These are phyloP conservation scores for Raphanus sativus DNA, from an alignment of 345 rosid species.

Conservation along the genomic window DNA sequence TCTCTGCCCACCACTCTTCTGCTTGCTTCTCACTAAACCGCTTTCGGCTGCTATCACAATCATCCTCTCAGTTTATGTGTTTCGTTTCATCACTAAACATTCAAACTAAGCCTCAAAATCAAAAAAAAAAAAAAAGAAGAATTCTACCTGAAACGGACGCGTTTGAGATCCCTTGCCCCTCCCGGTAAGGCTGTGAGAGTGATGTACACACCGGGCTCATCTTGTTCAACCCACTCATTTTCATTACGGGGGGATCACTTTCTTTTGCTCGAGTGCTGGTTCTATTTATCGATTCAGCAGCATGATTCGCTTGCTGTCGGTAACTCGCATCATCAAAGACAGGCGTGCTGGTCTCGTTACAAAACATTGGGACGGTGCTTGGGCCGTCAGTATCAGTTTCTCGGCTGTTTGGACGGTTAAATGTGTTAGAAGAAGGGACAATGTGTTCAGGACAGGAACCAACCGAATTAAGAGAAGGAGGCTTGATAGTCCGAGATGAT, in stretches of 20 bases:
- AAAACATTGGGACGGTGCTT: constrained; percentile 46
- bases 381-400: constrained; percentile 53
- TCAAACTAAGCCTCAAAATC: neutral
- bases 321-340: neutral
- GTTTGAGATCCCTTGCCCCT: constrained; percentile 90
- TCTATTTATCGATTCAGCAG: neutral
- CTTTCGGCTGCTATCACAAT: constrained; percentile 68
- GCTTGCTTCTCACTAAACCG: constrained; percentile 96
- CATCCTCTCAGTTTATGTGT: neutral
- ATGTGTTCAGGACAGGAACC: constrained; percentile 55
- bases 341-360: constrained; percentile 54
- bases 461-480: constrained; percentile 58
- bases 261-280: neutral
- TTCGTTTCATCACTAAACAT: neutral
- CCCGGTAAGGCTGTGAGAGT: constrained; percentile 87
- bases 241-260: constrained; percentile 35
- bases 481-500: constrained; percentile 49
- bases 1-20: constrained; percentile 98
- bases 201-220: constrained; percentile 93
- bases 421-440: constrained; percentile 44
- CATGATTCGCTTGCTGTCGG: neutral
- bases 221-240: constrained; percentile 95
- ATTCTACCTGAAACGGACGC: constrained; percentile 94
- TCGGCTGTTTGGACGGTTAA: constrained; percentile 50
- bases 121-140: neutral